Evolutionary conservation across 208 protist genomes (phyloP).

Genomic region (Leptomonas pyrrhocoris): DNA sequence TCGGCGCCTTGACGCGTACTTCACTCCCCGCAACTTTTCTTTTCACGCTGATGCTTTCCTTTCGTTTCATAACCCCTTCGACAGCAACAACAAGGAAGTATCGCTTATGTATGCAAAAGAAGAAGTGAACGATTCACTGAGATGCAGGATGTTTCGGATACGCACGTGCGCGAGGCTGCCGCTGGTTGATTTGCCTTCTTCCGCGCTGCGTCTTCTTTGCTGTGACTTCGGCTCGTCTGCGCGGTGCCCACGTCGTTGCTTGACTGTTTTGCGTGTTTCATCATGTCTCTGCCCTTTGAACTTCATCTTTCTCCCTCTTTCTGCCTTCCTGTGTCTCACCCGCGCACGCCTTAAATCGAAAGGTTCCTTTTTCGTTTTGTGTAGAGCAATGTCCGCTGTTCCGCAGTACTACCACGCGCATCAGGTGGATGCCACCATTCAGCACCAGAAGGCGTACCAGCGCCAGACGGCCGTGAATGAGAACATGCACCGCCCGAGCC

Average conservation of each 20-base stretch:
- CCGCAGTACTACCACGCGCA: constrained; percentile 54
- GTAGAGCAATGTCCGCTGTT: constrained; percentile 12
- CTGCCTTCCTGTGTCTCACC: neutral
- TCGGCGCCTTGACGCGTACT: neutral
- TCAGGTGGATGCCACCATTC: constrained; percentile 85
- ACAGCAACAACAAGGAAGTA: neutral
- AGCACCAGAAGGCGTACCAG: constrained; percentile 93
- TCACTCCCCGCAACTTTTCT: neutral
- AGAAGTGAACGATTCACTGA: neutral
- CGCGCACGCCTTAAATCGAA: neutral
- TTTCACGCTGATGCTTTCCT: neutral
- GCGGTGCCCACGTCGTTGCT: neutral
- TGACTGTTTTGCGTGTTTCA: neutral
- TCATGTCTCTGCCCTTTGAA: neutral
- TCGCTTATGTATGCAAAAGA: neutral
- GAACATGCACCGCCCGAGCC: constrained; percentile 79
- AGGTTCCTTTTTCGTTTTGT: constrained; percentile 15
- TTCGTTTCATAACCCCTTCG: neutral
- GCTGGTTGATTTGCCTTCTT: too few relatives aligned
- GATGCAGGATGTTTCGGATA: neutral
- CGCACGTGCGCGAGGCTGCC: neutral
- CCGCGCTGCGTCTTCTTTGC: neutral
- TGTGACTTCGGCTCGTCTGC: neutral
- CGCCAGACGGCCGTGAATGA: constrained; percentile 92
- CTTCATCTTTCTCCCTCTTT: neutral